These are phyloP conservation scores for Lipomyces yamanashiensis DNA, from an alignment of 805 yeast genomes.

Conservation along the genomic window DNA sequence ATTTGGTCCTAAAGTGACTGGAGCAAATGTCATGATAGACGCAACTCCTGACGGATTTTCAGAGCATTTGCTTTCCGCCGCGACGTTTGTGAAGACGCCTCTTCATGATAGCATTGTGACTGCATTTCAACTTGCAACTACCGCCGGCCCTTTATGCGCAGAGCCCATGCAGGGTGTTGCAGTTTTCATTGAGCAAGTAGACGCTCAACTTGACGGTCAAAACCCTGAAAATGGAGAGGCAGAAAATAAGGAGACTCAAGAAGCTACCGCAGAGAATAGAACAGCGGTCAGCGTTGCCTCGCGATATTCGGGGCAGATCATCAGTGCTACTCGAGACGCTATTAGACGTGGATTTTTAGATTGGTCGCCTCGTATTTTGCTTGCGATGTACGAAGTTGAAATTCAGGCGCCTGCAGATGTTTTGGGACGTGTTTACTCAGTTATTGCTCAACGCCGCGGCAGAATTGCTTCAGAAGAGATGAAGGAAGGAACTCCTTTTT, in stretches of 20 bases:
- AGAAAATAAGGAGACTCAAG: background rate
- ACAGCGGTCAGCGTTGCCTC: constrained; percentile 43
- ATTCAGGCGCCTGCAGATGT: constrained; percentile 95
- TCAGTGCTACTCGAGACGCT: constrained; percentile 71
- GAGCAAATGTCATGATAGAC: constrained; percentile 76
- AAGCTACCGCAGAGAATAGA: background rate
- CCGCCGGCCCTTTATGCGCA: constrained; percentile 84
- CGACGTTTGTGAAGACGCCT: constrained; percentile 16
- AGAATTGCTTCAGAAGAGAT: constrained; percentile 85
- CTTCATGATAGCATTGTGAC: constrained; percentile 63
- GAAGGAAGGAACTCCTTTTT: constrained; percentile 98
- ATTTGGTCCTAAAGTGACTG: constrained; percentile 78
- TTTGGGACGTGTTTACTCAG: constrained; percentile 92
- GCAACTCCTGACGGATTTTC: constrained; percentile 40
- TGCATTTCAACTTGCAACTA: constrained; percentile 82
- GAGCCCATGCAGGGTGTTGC: constrained; percentile 88
- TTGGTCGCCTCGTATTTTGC: constrained; percentile 86
- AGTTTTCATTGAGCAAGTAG: constrained; percentile 53
- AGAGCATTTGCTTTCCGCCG: constrained; percentile 15
- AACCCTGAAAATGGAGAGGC: constrained; percentile 35
- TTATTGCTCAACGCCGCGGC: constrained; percentile 88
- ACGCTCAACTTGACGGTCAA: constrained; percentile 17
- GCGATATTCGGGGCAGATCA: constrained; percentile 70
- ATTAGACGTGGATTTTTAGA: constrained; percentile 72
- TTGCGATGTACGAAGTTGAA: constrained; percentile 93